Conservation (phyloP, 441 rosid genomes). For the Populus hybrid region DNA sequence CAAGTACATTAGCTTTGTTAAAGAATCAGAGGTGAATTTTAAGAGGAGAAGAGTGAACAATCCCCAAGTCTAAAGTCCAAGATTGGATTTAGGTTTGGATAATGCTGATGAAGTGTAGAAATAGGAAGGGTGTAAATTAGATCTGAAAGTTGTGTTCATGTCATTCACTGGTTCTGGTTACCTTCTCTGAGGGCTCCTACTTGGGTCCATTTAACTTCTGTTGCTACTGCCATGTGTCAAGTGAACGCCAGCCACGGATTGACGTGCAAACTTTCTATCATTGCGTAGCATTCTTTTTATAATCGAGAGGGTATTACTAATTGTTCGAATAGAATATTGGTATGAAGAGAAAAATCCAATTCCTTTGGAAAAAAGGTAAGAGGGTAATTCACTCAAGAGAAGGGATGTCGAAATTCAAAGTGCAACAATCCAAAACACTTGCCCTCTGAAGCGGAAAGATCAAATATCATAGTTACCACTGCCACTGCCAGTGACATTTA, state of each 20-base stretch:
- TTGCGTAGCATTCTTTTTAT: too few relatives aligned
- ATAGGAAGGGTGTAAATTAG: background rate
- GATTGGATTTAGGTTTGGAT: slow-evolving; percentile 38
- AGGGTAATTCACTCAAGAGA: too few relatives aligned
- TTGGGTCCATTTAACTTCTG: too few relatives aligned
- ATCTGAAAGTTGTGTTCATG: background rate
- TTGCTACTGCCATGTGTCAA: too few relatives aligned
- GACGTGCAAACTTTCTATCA: too few relatives aligned
- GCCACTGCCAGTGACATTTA: slow-evolving; percentile 19
- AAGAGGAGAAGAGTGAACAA: slow-evolving; percentile 35
- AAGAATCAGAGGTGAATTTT: slow-evolving; percentile 37
- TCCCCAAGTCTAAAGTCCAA: slow-evolving; percentile 11
- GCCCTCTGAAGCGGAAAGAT: background rate
- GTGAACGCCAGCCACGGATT: too few relatives aligned
- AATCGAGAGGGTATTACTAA: too few relatives aligned
- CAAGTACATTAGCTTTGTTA: too few relatives aligned
- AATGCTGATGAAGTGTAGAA: slow-evolving; percentile 15
- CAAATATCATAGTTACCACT: background rate
- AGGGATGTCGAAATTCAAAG: background rate
- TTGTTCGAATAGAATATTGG: too few relatives aligned
- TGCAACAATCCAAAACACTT: background rate
- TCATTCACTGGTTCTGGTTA: background rate
- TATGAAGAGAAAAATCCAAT: too few relatives aligned
- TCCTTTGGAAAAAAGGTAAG: too few relatives aligned
- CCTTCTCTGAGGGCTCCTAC: background rate